A percentile compares a stretch with the other conserved stretches of the same genome.
Evolutionary conservation across 2,329 filamentous ascomycete species (phyloP).

Genomic region (Apiospora rasikravindrae): DNA sequence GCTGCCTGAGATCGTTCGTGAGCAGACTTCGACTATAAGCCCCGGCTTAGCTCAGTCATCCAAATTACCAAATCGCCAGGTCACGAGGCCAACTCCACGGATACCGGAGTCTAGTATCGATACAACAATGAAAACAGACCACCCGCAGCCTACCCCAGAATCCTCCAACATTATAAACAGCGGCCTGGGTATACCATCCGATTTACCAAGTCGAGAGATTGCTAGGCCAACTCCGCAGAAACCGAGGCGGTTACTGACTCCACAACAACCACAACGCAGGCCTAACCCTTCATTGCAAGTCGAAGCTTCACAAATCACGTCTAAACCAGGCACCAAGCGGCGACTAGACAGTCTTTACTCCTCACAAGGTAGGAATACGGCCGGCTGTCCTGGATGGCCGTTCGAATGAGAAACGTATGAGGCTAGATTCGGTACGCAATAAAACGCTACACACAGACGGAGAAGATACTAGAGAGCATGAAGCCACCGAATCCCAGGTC

Average conservation of each 20-base stretch:
- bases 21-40: neutral
- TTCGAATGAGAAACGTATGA: neutral
- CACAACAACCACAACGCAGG: neutral
- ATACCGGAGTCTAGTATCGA: neutral
- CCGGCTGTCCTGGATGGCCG: neutral
- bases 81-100: neutral
- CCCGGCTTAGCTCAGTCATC: neutral
- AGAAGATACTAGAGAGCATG: neutral
- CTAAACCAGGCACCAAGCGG: neutral
- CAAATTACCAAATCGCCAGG: neutral
- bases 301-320: neutral
- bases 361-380: neutral
- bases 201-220: neutral
- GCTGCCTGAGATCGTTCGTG: slow-evolving; percentile 3
- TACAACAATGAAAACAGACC: neutral
- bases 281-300: neutral
- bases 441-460: neutral
- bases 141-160: slow-evolving; percentile 1
- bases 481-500: neutral
- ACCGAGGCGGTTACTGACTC: neutral
- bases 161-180: neutral
- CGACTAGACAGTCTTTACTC: neutral
- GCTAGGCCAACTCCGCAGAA: neutral
- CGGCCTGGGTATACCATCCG: neutral
- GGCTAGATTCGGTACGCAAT: neutral